A percentile compares a stretch with the other conserved stretches of the same genome.
phyloP scores from a whole-genome alignment of 257 asterid species.

The Solanum clarkiae region DNA sequence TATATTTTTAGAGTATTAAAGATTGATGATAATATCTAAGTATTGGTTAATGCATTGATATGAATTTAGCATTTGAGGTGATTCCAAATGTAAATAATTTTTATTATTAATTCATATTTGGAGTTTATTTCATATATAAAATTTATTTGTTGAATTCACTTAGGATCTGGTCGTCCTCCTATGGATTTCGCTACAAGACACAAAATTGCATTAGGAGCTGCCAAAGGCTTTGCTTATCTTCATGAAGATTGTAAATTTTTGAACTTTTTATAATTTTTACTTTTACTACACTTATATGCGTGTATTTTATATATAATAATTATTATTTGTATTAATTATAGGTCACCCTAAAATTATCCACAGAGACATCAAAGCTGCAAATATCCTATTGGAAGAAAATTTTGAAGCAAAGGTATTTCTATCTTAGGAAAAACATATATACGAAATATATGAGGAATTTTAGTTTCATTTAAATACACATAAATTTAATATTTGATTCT shows the following conservation, averaged over 20 bases:
- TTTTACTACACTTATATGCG: background rate
- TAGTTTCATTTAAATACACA: background rate
- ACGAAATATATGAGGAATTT: background rate
- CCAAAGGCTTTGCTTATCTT: slow-evolving; percentile 86
- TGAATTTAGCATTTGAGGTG: background rate
- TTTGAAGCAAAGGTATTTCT: slow-evolving; percentile 68
- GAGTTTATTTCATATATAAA: background rate
- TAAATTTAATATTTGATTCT: background rate
- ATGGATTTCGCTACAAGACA: slow-evolving; percentile 73
- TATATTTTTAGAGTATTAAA: background rate
- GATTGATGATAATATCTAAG: background rate
- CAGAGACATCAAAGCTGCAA: slow-evolving; percentile 80
- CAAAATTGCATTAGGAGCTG: slow-evolving; percentile 70
- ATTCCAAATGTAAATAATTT: background rate
- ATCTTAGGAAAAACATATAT: background rate
- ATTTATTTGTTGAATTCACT: background rate
- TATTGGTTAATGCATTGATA: background rate
- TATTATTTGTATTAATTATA: background rate
- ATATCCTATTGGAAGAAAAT: slow-evolving; percentile 49
- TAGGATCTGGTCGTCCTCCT: slow-evolving; percentile 47
- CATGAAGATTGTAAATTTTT: slow-evolving; percentile 68
- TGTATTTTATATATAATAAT: background rate
- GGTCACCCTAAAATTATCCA: slow-evolving; percentile 96
- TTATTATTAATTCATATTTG: background rate
- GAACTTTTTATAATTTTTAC: background rate